These are phyloP conservation scores for Mycocentrospora acerina DNA, from an alignment of 2,329 filamentous ascomycete species.

Conservation along the genomic window DNA sequence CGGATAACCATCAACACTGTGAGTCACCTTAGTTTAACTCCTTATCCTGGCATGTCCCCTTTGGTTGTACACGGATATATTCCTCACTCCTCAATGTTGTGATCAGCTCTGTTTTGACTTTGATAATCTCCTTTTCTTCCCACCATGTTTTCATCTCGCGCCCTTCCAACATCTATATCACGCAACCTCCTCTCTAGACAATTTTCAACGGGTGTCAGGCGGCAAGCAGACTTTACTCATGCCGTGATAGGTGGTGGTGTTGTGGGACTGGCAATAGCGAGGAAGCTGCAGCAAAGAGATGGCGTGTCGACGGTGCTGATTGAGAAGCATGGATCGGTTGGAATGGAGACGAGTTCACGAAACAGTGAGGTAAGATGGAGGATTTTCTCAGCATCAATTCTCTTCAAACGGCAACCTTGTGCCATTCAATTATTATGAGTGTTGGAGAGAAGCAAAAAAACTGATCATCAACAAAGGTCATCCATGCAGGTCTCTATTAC, in stretches of 20 bases:
- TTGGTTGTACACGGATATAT: too few relatives aligned
- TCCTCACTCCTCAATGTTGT: too few relatives aligned
- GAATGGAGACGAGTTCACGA: conserved; percentile 83
- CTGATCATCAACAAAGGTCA: conserved; percentile 58
- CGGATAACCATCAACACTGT: too few relatives aligned
- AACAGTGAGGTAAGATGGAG: conserved; percentile 70
- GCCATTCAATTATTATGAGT: too few relatives aligned
- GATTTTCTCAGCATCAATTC: not conserved
- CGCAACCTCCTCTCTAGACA: conserved; percentile 2
- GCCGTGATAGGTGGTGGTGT: conserved; percentile 70
- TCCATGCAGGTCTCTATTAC: conserved; percentile 95
- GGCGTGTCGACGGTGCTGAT: conserved; percentile 71
- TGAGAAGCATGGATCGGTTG: conserved; percentile 73
- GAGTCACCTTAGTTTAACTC: too few relatives aligned
- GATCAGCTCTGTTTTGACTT: too few relatives aligned
- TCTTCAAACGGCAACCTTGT: too few relatives aligned
- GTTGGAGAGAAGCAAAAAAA: not conserved
- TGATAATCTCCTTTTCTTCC: too few relatives aligned
- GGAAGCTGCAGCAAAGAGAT: conserved; percentile 64
- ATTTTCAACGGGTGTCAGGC: conserved; percentile 32
- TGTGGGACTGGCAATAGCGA: conserved; percentile 78
- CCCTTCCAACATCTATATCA: conserved; percentile 3
- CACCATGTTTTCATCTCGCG: conserved; percentile 16
- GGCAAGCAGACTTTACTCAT: conserved; percentile 62
- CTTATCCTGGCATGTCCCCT: too few relatives aligned